phyloP scores from a whole-genome alignment of 164 flowering plant genomes.

The Chimonanthus praecox region DNA sequence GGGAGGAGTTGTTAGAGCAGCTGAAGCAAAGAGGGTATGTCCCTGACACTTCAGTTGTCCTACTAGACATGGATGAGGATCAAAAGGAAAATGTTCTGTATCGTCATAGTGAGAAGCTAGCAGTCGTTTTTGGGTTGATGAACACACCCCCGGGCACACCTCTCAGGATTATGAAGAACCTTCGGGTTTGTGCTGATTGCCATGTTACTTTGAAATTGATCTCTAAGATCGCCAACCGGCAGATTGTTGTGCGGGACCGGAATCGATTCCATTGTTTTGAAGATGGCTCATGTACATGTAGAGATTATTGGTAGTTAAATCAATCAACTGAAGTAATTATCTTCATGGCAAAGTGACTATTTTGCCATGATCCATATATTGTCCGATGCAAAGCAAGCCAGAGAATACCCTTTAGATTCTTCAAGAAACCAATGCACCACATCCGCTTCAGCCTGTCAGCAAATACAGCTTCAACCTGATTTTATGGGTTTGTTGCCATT shows the following conservation, averaged over 20 bases:
- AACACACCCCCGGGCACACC: constrained; percentile 36
- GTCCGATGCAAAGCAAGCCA: no score
- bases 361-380: neutral
- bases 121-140: constrained; percentile 49
- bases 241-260: constrained; percentile 57
- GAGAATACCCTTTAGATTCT: no score
- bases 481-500: no score
- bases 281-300: constrained; percentile 52
- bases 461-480: no score
- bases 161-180: constrained; percentile 64
- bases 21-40: constrained; percentile 49
- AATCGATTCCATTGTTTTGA: constrained; percentile 60
- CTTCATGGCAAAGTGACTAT: no score
- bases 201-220: constrained; percentile 50
- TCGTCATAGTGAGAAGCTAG: constrained; percentile 69
- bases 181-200: constrained; percentile 62
- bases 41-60: constrained; percentile 49
- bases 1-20: constrained; percentile 38
- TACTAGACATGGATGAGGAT: constrained; percentile 48
- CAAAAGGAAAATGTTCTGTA: constrained; percentile 42
- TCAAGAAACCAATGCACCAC: no score
- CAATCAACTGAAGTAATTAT: no score
- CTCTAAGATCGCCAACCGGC: constrained; percentile 32
- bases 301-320: constrained; percentile 45
- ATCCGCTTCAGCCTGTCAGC: no score